phyloP scores from a whole-genome alignment of 176 grass and related monocot genomes.

The Bothriochloa decipiens region DNA sequence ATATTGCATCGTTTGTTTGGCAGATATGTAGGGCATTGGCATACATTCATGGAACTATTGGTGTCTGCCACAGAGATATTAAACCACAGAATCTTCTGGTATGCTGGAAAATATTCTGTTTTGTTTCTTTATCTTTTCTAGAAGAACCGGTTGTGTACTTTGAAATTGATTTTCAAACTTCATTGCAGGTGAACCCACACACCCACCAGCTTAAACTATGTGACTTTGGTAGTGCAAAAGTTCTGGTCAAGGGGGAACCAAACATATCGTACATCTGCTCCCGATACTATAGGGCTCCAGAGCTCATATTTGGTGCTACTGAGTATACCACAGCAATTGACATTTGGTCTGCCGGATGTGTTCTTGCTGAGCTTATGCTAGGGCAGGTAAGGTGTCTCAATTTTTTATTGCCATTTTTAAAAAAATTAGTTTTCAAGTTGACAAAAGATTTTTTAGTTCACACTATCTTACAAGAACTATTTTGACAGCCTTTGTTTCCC shows the following conservation, averaged over 20 bases:
- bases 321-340: slow-evolving; percentile 81
- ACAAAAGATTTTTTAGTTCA: neutral
- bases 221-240: slow-evolving; percentile 86
- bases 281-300: slow-evolving; percentile 78
- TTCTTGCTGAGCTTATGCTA: slow-evolving; percentile 84
- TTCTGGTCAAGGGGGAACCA: slow-evolving; percentile 79
- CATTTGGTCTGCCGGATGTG: slow-evolving; percentile 89
- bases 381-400: slow-evolving; percentile 51
- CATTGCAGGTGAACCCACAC: slow-evolving; percentile 70
- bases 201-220: slow-evolving; percentile 82
- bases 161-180: slow-evolving; percentile 27
- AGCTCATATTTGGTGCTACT: slow-evolving; percentile 88
- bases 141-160: neutral
- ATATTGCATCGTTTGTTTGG: slow-evolving; percentile 12
- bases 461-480: slow-evolving; percentile 24
- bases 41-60: slow-evolving; percentile 81
- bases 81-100: slow-evolving; percentile 90
- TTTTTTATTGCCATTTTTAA: neutral
- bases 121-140: neutral
- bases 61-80: slow-evolving; percentile 84
- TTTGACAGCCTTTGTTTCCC: slow-evolving; percentile 73
- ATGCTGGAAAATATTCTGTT: slow-evolving; percentile 31
- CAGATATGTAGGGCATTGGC: slow-evolving; percentile 83
- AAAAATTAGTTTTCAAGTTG: neutral
- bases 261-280: slow-evolving; percentile 92